Evolutionary conservation across 805 yeast species (phyloP), one percentile per base, ranked within the genome.

Genomic region (Kodamaea laetipori): DNA sequence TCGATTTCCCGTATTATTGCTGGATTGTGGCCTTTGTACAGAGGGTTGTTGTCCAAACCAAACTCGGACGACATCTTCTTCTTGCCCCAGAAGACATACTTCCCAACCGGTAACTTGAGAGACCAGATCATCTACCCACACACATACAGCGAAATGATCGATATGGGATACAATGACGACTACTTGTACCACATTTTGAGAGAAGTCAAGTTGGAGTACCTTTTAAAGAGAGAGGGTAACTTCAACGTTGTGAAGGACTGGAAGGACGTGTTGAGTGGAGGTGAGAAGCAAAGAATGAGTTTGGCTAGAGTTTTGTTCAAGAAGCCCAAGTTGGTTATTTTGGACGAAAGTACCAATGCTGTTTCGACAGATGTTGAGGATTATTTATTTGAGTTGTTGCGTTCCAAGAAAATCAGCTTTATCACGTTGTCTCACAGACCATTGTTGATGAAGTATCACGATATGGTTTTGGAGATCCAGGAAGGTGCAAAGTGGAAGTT

Each of bases 271-370:
- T 75, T 90, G 51, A 84, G 94, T 64, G 97, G 97, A n/a, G 97
- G 97, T 45, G 97, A 90, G 62, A 84, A 88, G 65, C 97, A 90
- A 69, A 80, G 96, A 58, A 77, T 90, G 61, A 81, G 88, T 62
- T 86, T 90, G 69, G 96, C 97, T 0, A 75, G 97, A 54, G 78
- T 90, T 2, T 67, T 90, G 52, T 88, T 84, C 67, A 87, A 85
- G 59, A 77, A 78, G 42, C 96, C 96, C 37, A 76, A 78, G 59
- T 87, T 87, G 62, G 89, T 90, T 3, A 80, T 90, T 2, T 74
- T 90, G 48, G 97, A 90, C 64, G 97, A 90, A 65, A 86, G 95
- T n/a, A 90, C 97, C 3, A 87, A 89, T 59, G 97, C 97, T 1
- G 90, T 90, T 9, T 80, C 89, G 41, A 84, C 84, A 36, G 97